A percentile compares a stretch with the other conserved stretches of the same genome.
Conservation (phyloP, 495 filamentous ascomycete species). For the Pseudomonodictys pantanalensis region DNA sequence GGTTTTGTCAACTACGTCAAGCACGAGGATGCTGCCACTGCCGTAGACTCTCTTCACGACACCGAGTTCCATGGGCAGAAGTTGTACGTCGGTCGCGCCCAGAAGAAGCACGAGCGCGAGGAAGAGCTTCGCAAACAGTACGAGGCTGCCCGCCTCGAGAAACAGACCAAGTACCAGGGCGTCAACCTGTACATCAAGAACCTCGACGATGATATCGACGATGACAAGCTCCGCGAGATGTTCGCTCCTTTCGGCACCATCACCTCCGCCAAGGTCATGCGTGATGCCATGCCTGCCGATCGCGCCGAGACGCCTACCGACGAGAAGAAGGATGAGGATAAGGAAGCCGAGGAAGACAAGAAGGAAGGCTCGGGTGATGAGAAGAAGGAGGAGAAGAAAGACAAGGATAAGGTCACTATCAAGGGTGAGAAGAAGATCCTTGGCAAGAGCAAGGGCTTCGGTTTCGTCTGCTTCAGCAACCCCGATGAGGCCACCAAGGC, state of each 20-base stretch:
- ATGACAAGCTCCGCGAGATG: conserved; percentile 88
- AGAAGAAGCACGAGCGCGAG: conserved; percentile 99
- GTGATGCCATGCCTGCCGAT: conserved; percentile 60
- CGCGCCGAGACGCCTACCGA: conserved; percentile 46
- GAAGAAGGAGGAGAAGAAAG: conserved; percentile 47
- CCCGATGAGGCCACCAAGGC: conserved; percentile 99
- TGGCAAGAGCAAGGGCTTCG: conserved; percentile 99
- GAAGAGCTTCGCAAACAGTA: conserved; percentile 99
- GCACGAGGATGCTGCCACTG: conserved; percentile 81
- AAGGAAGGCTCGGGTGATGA: conserved; percentile 47
- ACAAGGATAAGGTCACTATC: conserved; percentile 50
- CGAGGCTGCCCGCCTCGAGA: conserved; percentile 95
- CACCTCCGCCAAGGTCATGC: conserved; percentile 99
- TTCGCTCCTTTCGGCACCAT: conserved; percentile 88
- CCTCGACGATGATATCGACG: conserved; percentile 84
- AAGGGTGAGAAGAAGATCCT: conserved; percentile 69
- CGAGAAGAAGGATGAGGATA: conserved; percentile 55
- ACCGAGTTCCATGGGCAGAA: conserved; percentile 89
- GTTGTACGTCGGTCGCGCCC: conserved; percentile 95
- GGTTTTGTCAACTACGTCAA: conserved; percentile 97
- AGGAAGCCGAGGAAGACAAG: conserved; percentile 49
- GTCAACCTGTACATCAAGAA: conserved; percentile 99
- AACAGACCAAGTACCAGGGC: conserved; percentile 97
- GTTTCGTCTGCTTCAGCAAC: conserved; percentile 99
- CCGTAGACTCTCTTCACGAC: conserved; percentile 90